Evolutionary conservation across 2,329 filamentous ascomycete genomes (phyloP).

Genomic region (Periconia macrospinosa): DNA sequence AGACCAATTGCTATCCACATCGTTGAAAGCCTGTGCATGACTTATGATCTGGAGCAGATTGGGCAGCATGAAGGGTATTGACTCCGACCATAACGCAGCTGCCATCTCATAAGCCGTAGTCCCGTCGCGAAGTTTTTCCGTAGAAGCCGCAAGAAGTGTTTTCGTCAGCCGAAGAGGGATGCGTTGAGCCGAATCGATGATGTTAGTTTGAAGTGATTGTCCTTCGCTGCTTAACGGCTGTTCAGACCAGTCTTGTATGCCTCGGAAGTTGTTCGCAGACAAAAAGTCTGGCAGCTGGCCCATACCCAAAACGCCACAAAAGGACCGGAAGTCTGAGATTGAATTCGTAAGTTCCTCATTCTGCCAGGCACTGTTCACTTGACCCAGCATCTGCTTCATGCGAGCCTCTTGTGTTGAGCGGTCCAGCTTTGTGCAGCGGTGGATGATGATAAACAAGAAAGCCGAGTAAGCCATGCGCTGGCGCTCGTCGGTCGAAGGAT

Average conservation of each 20-base stretch:
- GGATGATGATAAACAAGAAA: conserved; percentile 91
- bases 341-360: conserved; percentile 67
- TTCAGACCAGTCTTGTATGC: conserved; percentile 79
- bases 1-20: conserved; percentile 75
- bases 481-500: conserved; percentile 76
- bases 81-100: conserved; percentile 79
- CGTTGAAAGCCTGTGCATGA: conserved; percentile 89
- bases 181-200: conserved; percentile 74
- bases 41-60: conserved; percentile 83
- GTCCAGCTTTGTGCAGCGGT: conserved; percentile 78
- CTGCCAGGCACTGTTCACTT: conserved; percentile 80
- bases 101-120: conserved; percentile 75
- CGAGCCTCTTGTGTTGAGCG: conserved; percentile 69
- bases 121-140: conserved; percentile 80
- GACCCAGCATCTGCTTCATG: conserved; percentile 76
- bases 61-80: conserved; percentile 80
- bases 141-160: conserved; percentile 87
- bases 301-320: conserved; percentile 78
- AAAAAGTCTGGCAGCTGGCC: conserved; percentile 82
- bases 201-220: conserved; percentile 72
- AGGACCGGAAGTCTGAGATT: conserved; percentile 74
- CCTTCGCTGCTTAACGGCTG: conserved; percentile 78
- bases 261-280: conserved; percentile 69
- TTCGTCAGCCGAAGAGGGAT: conserved; percentile 87
- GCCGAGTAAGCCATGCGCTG: conserved; percentile 84